Percentiles rank a stretch among this genome's conserved stretches.
phyloP scores from a whole-genome alignment of 805 yeast species.

The Scheffersomyces spartinae region DNA sequence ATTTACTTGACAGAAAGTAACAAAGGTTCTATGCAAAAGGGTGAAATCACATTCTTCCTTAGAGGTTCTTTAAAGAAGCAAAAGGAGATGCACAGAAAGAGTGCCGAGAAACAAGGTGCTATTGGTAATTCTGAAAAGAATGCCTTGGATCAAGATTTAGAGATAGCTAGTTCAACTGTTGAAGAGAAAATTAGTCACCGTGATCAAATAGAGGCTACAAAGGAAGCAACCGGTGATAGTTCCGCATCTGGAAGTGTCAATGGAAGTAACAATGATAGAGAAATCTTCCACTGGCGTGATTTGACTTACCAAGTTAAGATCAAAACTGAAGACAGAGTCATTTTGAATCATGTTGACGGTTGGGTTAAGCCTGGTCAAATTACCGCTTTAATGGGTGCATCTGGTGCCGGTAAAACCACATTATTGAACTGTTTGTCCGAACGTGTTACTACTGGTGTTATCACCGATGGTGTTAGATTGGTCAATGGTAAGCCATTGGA shows the following conservation, averaged over 20 bases:
- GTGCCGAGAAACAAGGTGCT: too few species aligned
- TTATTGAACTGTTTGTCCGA: constrained; percentile 41
- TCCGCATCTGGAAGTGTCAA: too few species aligned
- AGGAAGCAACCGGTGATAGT: too few species aligned
- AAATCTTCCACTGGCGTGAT: constrained; percentile 69
- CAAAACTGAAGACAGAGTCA: constrained; percentile 46
- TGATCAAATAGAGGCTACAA: too few species aligned
- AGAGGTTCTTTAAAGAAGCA: too few species aligned
- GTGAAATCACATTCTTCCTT: too few species aligned
- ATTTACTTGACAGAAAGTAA: constrained; percentile 20
- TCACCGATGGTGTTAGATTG: constrained; percentile 47
- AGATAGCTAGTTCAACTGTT: too few species aligned
- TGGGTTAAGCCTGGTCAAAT: constrained; percentile 41
- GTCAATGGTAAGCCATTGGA: constrained; percentile 43
- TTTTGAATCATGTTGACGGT: constrained; percentile 38
- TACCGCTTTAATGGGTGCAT: constrained; percentile 53
- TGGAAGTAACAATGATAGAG: constrained; percentile 16
- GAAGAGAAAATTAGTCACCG: too few species aligned
- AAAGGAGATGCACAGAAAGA: too few species aligned
- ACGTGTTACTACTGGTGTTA: constrained; percentile 43
- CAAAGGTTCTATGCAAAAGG: constrained; percentile 17
- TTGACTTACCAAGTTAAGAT: constrained; percentile 61
- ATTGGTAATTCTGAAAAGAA: too few species aligned
- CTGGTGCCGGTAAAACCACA: constrained; percentile 57
- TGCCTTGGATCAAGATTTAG: too few species aligned